Percentiles rank a stretch among this genome's conserved stretches.
phyloP scores from a whole-genome alignment of 805 yeast genomes.

The Wickerhamomyces rabaulensis region DNA sequence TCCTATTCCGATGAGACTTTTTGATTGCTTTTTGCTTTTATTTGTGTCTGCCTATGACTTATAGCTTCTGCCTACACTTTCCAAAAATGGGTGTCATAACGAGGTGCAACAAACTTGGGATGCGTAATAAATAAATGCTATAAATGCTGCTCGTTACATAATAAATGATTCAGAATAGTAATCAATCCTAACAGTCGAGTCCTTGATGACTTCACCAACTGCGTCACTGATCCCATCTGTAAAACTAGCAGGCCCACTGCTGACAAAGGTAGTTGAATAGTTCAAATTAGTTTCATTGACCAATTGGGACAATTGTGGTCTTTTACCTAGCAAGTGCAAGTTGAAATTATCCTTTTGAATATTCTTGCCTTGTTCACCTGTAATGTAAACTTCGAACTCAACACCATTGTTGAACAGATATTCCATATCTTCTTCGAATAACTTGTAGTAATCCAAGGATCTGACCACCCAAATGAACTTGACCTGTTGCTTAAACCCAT shows the following conservation, averaged over 20 bases:
- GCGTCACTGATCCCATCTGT: constrained; percentile 50
- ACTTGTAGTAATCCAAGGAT: constrained; percentile 40
- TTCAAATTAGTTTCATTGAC: constrained; percentile 16
- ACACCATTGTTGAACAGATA: constrained; percentile 26
- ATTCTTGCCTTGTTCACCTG: constrained; percentile 8
- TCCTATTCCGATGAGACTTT: no score
- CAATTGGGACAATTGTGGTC: constrained; percentile 11
- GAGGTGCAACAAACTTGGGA: no score
- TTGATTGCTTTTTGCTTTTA: no score
- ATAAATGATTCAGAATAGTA: constrained; percentile 28
- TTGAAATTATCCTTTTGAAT: background rate
- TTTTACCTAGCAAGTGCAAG: constrained; percentile 5
- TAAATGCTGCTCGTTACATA: constrained; percentile 7
- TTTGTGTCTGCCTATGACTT: no score
- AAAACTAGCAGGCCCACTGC: constrained; percentile 62
- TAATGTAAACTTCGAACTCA: constrained; percentile 12
- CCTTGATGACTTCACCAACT: constrained; percentile 36
- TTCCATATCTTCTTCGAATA: constrained; percentile 43
- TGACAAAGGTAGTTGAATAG: constrained; percentile 43
- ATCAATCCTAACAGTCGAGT: constrained; percentile 24
- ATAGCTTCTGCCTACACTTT: no score
- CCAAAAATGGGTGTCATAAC: no score
- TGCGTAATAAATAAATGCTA: background rate
- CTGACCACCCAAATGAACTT: constrained; percentile 63
- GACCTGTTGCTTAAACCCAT: constrained; percentile 20